These are phyloP conservation scores for Aspergillus panamensis DNA, from an alignment of 495 filamentous ascomycete species.

Conservation along the genomic window DNA sequence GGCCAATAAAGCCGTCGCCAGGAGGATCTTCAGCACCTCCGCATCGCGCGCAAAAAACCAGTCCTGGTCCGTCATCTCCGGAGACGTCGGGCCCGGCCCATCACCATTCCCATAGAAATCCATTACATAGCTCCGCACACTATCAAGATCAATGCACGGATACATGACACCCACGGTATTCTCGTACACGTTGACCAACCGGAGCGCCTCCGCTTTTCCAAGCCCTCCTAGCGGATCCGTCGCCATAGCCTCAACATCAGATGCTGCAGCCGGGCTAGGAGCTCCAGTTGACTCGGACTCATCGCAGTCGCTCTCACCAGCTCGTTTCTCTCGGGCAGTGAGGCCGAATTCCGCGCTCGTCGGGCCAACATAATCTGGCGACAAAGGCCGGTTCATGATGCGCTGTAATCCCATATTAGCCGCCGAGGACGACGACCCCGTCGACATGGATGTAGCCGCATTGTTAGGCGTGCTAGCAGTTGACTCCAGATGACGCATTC, in stretches of 20 bases:
- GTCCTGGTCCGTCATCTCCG: conserved; percentile 42
- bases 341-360: conserved; percentile 45
- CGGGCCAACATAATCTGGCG: conserved; percentile 39
- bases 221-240: conserved; percentile 25
- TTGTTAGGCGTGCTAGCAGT: conserved; percentile 10
- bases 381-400: conserved; percentile 37
- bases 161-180: conserved; percentile 84
- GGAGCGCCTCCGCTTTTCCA: conserved; percentile 58
- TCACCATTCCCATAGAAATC: conserved; percentile 55
- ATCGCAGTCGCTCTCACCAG: conserved; percentile 22
- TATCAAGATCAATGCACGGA: conserved; percentile 69
- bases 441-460: conserved; percentile 7
- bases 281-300: conserved; percentile 23
- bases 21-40: conserved; percentile 69
- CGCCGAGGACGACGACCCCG: conserved; percentile 10
- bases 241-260: conserved; percentile 12
- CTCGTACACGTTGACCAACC: conserved; percentile 67
- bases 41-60: conserved; percentile 65
- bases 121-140: conserved; percentile 43
- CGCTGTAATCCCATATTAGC: conserved; percentile 26
- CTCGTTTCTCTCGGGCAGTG: conserved; percentile 13
- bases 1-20: conserved; percentile 66
- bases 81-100: conserved; percentile 53
- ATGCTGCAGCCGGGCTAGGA: conserved; percentile 22
- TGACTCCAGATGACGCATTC: conserved; percentile 34